phyloP scores from a whole-genome alignment of 2,329 filamentous ascomycete species.

The Aspergillus fischeri region DNA sequence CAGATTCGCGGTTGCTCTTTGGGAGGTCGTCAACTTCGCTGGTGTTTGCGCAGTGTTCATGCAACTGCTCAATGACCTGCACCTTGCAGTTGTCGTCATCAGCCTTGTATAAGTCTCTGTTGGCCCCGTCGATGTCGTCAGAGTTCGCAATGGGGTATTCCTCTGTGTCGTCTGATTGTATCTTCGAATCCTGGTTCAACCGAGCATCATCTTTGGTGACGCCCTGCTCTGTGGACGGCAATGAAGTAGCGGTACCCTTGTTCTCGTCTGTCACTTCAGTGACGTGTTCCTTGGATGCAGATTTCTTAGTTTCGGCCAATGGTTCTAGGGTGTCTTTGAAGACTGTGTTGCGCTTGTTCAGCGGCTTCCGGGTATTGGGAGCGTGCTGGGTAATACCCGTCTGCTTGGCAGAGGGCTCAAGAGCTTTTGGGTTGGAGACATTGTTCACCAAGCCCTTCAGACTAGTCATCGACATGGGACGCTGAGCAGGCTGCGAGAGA shows the following conservation, averaged over 20 bases:
- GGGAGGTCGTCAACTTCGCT: slow-evolving; percentile 3
- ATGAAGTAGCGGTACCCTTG: slow-evolving; percentile 10
- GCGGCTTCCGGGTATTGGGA: slow-evolving; percentile 44
- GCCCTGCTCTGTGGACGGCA: slow-evolving; percentile 9
- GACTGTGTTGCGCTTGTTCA: slow-evolving; percentile 52
- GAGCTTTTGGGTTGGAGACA: slow-evolving; percentile 27
- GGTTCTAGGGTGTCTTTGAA: slow-evolving; percentile 50
- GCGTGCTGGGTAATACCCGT: slow-evolving; percentile 25
- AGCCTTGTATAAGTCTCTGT: slow-evolving; percentile 21
- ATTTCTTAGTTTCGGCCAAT: slow-evolving; percentile 27
- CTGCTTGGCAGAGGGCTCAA: slow-evolving; percentile 32
- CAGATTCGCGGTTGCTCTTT: slow-evolving; percentile 17
- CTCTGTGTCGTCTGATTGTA: slow-evolving; percentile 12
- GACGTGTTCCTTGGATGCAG: slow-evolving; percentile 28
- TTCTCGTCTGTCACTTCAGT: slow-evolving; percentile 18
- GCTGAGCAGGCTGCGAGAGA: slow-evolving; percentile 59
- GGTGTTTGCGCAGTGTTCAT: slow-evolving; percentile 1
- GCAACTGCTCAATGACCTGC: slow-evolving; percentile 13
- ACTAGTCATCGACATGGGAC: slow-evolving; percentile 45
- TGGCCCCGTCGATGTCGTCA: slow-evolving; percentile 26
- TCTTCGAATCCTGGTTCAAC: slow-evolving; percentile 9
- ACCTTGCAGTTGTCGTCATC: slow-evolving; percentile 26
- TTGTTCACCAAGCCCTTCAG: slow-evolving; percentile 38
- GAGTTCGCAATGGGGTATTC: slow-evolving; percentile 18
- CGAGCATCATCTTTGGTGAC: slow-evolving; percentile 8